Evolutionary conservation across 768 basidiomycete species (phyloP).

Genomic region (Mycena chlorophos): DNA sequence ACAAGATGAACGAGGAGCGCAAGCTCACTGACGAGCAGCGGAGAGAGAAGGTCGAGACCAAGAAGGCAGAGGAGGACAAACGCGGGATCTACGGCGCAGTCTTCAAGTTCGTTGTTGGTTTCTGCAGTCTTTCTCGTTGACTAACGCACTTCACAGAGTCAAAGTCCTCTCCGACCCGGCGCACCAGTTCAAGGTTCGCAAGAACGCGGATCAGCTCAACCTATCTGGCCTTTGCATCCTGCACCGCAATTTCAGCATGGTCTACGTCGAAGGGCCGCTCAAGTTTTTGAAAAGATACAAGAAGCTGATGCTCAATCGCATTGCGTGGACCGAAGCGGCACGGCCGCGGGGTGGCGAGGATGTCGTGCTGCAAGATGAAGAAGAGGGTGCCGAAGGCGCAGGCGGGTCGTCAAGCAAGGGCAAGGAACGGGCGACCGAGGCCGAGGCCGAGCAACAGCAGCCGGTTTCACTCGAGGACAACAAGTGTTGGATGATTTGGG

Average conservation of each 20-base stretch:
- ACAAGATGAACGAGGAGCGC: constrained; percentile 90
- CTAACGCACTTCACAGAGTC: constrained; percentile 51
- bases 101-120: constrained; percentile 74
- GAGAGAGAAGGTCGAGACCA: constrained; percentile 80
- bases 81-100: constrained; percentile 80
- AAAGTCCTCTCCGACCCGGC: constrained; percentile 86
- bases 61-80: constrained; percentile 86
- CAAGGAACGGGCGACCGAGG: constrained; percentile 27
- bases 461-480: constrained; percentile 76
- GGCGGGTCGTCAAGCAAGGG: constrained; percentile 37
- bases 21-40: constrained; percentile 91
- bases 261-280: constrained; percentile 89
- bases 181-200: constrained; percentile 94
- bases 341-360: constrained; percentile 75
- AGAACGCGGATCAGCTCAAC: constrained; percentile 90
- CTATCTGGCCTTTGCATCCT: constrained; percentile 90
- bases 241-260: constrained; percentile 84
- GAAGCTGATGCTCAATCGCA: constrained; percentile 80
- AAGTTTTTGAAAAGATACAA: constrained; percentile 88
- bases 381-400: constrained; percentile 30
- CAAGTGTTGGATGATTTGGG: constrained; percentile 89
- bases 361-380: constrained; percentile 61
- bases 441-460: constrained; percentile 28
- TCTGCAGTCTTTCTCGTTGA: neutral
- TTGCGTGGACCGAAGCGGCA: constrained; percentile 92